These are phyloP conservation scores for Pythium sukuiense DNA, from an alignment of 352 stramenopile species.

Conservation along the genomic window DNA sequence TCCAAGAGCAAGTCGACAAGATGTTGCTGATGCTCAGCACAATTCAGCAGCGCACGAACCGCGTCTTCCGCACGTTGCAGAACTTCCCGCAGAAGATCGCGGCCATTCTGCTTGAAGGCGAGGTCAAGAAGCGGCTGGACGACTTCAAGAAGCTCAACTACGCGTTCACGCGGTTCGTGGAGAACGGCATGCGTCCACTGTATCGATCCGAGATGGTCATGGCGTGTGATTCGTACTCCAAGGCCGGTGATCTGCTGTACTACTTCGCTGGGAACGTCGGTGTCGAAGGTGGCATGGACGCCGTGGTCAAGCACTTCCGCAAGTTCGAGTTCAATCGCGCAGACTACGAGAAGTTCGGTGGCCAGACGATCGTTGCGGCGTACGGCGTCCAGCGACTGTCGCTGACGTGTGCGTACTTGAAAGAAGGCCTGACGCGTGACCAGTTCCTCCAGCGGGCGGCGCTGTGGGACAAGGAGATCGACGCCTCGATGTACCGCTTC, in stretches of 20 bases:
- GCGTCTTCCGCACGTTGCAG: slow-evolving; percentile 8
- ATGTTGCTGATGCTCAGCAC: slow-evolving; percentile 8
- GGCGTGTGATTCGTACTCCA: slow-evolving; percentile 7
- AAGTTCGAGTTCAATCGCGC: slow-evolving; percentile 3
- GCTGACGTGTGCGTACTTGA: slow-evolving; percentile 8
- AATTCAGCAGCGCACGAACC: slow-evolving; percentile 14
- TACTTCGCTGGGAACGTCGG: slow-evolving; percentile 10
- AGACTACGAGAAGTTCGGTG: slow-evolving; percentile 17
- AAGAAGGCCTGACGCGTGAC: slow-evolving; percentile 7
- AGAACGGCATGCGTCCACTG: slow-evolving; percentile 9
- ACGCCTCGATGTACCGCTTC: slow-evolving; percentile 9
- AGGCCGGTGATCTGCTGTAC: slow-evolving; percentile 8
- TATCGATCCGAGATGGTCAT: slow-evolving; percentile 7
- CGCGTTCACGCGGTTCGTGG: slow-evolving; percentile 12
- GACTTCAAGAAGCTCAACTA: slow-evolving; percentile 21
- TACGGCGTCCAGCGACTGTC: slow-evolving; percentile 14
- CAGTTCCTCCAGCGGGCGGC: slow-evolving; percentile 3
- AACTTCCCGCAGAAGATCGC: slow-evolving; percentile 9
- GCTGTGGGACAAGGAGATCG: slow-evolving; percentile 9
- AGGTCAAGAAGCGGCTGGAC: slow-evolving; percentile 6
- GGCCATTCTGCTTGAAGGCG: neutral
- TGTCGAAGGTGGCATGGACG: slow-evolving; percentile 5
- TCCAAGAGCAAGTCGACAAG: slow-evolving; percentile 15
- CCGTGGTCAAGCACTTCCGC: slow-evolving; percentile 3
- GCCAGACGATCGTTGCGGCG: slow-evolving; percentile 8